Evolutionary conservation across 2,329 filamentous ascomycete genomes (phyloP), one percentile per base, ranked within the genome.

Genomic region (Fusarium caatingaense): DNA sequence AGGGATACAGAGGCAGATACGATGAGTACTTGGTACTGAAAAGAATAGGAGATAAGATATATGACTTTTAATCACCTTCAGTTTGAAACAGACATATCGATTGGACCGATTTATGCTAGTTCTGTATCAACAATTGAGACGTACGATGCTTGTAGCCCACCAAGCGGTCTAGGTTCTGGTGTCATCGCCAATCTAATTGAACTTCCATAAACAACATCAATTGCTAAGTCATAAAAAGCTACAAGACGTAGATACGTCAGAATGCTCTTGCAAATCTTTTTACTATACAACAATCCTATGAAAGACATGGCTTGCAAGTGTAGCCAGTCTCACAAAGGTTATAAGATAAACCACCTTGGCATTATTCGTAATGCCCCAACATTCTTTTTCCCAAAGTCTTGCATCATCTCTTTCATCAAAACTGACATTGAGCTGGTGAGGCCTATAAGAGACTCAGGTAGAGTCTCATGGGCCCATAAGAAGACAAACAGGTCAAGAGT

Each of bases 211-310:
- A 69, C 42, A 64, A 60, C 51, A 68, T 69, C 67, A 68, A 71
- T 71, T 70, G 67, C 48, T 41, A 64, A 57, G 56, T 66, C 67
- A 44, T 70, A 53, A 68, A 37, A 68, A 64, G 46, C 48, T 70
- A 44, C 56, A 59, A 41, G 66, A 68, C 63, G 40, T 32, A 60
- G 42, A 64, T 45, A 47, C 57, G 47, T 40, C 53, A 46, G 21
- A 28, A 49, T 42, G 54, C 63, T 64, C 46, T 59, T 44, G 57
- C 62, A 56, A 68, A 59, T 64, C 57, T 45, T 66, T 50, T 69
- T 71, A 70, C 55, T 69, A 69, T 71, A 69, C 67, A 69, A 69
- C 58, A 71, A 60, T 64, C 66, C 63, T 59, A 18, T 21, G 50
- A 32, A 42, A 60, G 67, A 47, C 23, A 63, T 70, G 42, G 42